Conservation (phyloP, 2,329 filamentous ascomycete species). For the Aspergillus arachidicola region DNA sequence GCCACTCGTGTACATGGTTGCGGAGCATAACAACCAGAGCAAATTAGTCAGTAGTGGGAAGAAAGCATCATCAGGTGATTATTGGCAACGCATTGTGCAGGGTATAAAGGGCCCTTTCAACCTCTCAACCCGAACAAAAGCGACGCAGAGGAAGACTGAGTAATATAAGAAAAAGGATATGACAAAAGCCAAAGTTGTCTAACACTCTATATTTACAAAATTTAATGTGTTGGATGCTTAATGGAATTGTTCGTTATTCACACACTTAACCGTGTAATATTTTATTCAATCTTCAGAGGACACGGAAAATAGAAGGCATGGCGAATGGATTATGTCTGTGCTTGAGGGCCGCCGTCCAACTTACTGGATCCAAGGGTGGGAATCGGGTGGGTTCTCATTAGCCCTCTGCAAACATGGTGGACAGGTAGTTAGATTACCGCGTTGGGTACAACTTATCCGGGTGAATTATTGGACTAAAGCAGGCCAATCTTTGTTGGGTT, state of each 20-base stretch:
- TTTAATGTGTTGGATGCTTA: background rate
- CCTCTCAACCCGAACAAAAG: background rate
- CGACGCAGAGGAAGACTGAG: background rate
- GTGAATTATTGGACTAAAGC: constrained; percentile 6
- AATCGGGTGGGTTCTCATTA: constrained; percentile 10
- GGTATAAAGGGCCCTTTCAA: background rate
- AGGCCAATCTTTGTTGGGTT: constrained; percentile 15
- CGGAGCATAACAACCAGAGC: constrained; percentile 1
- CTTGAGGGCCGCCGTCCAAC: constrained; percentile 4
- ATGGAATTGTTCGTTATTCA: background rate
- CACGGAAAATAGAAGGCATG: constrained; percentile 15
- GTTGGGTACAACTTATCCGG: background rate
- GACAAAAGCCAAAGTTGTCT: too few relatives aligned
- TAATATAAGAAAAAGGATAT: background rate
- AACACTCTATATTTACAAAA: background rate
- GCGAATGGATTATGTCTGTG: constrained; percentile 16
- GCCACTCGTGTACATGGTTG: constrained; percentile 6
- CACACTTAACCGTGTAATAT: background rate
- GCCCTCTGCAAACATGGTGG: constrained; percentile 1
- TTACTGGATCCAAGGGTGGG: constrained; percentile 9
- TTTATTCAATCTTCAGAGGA: constrained; percentile 8
- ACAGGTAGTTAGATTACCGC: constrained; percentile 1
- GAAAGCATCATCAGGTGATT: constrained; percentile 3
- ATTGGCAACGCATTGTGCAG: background rate
- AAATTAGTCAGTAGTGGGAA: background rate